Evolutionary conservation across 1,284 basidiomycete genomes (phyloP).

Genomic region (Sporisorium iseilematis-ciliati): DNA sequence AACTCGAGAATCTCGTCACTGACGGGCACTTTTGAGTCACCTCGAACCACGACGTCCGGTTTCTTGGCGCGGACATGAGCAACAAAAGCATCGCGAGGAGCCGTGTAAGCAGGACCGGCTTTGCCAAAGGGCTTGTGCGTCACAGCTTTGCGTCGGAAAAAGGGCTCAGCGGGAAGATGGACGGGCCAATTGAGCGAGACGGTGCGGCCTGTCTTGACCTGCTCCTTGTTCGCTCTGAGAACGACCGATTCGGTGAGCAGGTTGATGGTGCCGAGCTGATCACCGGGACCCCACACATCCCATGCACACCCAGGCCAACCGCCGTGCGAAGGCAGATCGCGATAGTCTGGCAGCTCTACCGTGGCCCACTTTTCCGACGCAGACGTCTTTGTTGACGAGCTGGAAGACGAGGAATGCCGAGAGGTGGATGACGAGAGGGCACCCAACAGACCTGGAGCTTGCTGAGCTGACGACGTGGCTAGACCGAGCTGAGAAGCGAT

Average conservation of each 20-base stretch:
- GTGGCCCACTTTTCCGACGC: slow-evolving; percentile 44
- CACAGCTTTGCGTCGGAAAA: slow-evolving; percentile 50
- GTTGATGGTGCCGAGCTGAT: slow-evolving; percentile 80
- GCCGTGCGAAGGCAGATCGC: slow-evolving; percentile 52
- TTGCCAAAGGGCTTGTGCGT: slow-evolving; percentile 51
- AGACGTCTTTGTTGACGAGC: background rate
- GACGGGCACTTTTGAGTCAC: slow-evolving; percentile 38
- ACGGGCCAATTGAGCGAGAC: slow-evolving; percentile 61
- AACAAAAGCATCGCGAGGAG: slow-evolving; percentile 34
- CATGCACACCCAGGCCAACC: slow-evolving; percentile 73
- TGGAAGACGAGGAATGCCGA: slow-evolving; percentile 1
- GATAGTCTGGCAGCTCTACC: slow-evolving; percentile 43
- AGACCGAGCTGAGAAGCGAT: slow-evolving; percentile 55
- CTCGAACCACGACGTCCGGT: slow-evolving; percentile 23
- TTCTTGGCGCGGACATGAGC: slow-evolving; percentile 17
- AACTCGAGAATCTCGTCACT: slow-evolving; percentile 70
- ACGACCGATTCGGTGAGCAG: slow-evolving; percentile 78
- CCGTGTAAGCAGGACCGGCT: slow-evolving; percentile 31
- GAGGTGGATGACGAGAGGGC: slow-evolving; percentile 16
- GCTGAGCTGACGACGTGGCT: slow-evolving; percentile 43
- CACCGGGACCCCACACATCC: slow-evolving; percentile 79
- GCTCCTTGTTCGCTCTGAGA: slow-evolving; percentile 75
- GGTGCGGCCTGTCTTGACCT: slow-evolving; percentile 72
- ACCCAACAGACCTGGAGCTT: slow-evolving; percentile 25
- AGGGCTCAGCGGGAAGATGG: slow-evolving; percentile 58